Conservation (phyloP, 371 early-diverging fungal species). For the Capillidium heterosporum region DNA sequence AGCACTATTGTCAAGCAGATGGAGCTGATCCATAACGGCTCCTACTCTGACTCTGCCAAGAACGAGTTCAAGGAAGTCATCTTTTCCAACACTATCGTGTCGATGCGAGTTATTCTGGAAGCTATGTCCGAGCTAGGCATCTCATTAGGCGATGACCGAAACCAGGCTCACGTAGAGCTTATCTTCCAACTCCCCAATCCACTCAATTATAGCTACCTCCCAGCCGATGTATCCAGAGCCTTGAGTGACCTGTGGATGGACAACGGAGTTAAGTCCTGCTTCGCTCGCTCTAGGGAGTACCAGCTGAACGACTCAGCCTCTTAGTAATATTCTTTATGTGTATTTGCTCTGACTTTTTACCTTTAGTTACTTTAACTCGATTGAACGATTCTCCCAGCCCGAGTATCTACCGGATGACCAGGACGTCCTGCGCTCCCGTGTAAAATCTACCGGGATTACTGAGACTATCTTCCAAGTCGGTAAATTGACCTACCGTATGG, state of each 20-base stretch:
- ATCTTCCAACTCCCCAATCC: slow-evolving; percentile 63
- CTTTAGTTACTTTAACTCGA: slow-evolving; percentile 68
- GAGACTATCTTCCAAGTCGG: slow-evolving; percentile 76
- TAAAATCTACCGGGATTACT: slow-evolving; percentile 78
- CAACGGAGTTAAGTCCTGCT: slow-evolving; percentile 58
- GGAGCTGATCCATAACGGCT: slow-evolving; percentile 86
- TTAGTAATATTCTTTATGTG: slow-evolving; percentile 37
- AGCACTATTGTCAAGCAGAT: slow-evolving; percentile 92
- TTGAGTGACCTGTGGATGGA: slow-evolving; percentile 70
- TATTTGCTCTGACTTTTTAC: background rate
- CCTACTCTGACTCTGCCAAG: slow-evolving; percentile 71
- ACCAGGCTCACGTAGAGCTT: slow-evolving; percentile 39
- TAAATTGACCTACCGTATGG: slow-evolving; percentile 74
- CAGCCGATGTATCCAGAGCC: slow-evolving; percentile 56
- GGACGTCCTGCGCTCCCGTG: slow-evolving; percentile 68
- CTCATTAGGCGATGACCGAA: slow-evolving; percentile 29
- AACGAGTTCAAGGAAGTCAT: slow-evolving; percentile 84
- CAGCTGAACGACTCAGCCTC: slow-evolving; percentile 79
- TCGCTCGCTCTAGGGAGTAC: slow-evolving; percentile 75
- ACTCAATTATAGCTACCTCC: slow-evolving; percentile 62
- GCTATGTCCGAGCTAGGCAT: slow-evolving; percentile 78
- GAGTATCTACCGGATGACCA: slow-evolving; percentile 77
- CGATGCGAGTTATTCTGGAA: slow-evolving; percentile 82
- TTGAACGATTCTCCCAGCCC: slow-evolving; percentile 66
- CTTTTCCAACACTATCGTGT: slow-evolving; percentile 85